Evolutionary conservation across 2,329 filamentous ascomycete species (phyloP), one percentile per base, ranked within the genome.

Genomic region (Geosmithia putterillii): DNA sequence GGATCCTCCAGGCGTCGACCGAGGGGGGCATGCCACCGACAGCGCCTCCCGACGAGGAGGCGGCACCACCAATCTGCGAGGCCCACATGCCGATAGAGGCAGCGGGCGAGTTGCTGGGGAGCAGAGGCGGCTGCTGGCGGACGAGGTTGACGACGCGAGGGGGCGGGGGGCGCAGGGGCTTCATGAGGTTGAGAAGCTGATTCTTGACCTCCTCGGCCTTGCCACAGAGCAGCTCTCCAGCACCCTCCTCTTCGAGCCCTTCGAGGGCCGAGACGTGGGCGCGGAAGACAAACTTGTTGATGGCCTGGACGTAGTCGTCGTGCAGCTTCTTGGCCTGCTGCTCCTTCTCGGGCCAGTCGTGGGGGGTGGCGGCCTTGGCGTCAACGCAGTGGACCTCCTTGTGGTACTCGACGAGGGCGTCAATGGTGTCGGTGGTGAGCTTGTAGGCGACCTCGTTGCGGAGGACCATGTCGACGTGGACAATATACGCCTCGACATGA

Each of bases 361-460:
- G 94, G 28, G n/a, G n/a, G 42, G 87, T 94, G 62, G 74, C 86
- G 55, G 88, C 86, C 52, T 87, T 86, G 55, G 86, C 82, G 61
- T 98, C 86, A 56, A 89, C 76, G 53, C 86, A 94, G 71, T 94
- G 89, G 54, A 96, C 76, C 51, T 95, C 86, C 71, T 92, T 89
- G 76, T 98, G 92, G 64, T 94, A 94, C 61, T 95, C 86, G 61
- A 95, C 83, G 50, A 98, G 77, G 42, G 85, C 69, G 57, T 95
- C 88, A 66, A 98, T 98, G 48, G 89, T 88, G 61, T 96, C 92
- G 46, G 82, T 78, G 20, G 89, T 96, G 57, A 98, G 76, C 76
- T 98, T 98, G 76, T 89, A 96, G 52, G 89, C 92, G 57, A 98
- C 88, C 70, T 96, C 92, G 62, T 94, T 92, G 65, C 89, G 84